Evolutionary conservation across 2,329 filamentous ascomycete species (phyloP), one percentile per base, ranked within the genome.

Genomic region (Paecilomyces sp.): DNA sequence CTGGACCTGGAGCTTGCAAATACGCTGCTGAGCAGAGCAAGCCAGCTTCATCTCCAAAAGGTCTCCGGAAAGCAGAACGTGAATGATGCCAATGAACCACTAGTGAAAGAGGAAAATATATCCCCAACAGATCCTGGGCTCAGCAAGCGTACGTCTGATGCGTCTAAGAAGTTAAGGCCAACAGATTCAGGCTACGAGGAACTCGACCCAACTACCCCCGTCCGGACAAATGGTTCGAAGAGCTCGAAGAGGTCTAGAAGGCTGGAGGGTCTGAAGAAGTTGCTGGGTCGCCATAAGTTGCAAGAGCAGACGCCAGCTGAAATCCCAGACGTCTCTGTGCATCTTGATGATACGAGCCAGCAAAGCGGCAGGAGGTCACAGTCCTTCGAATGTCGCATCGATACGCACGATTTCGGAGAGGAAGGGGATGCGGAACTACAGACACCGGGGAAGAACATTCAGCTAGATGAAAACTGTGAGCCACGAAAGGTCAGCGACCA

Each of bases 401-500:
- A 55, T 30, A 18, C 15, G n/a, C 12, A 31, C 5, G 54, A 31
- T 30, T 7, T 25, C 11, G 24, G 24, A 22, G 13, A n/a, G 30
- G 18, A 28, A 15, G 54, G n/a, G 28, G 24, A 33, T 5, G 22
- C 24, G 12, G 54, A n/a, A 11, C 31, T 15, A 28, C 24, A 53
- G 22, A 13, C 7, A 1, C 4, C 15, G 11, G 28, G 31, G 6
- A 18, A 7, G 50, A 58, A 53, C 30, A 56, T 50, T 12, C 58
- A 61, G 13, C n/a, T 58, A 8, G 57, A 55, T 25, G 56, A 61
- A n/a, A 24, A 22, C 1, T 18, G 41, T n/a, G 63, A 68, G 25
- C 41, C 60, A 9, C 70, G 74, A 12, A 71, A 71, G 51, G 65
- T 68, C 36, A 76, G 74, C 60, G 68, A 68, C 52, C 68, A 71